Conservation (phyloP, 495 filamentous ascomycete genomes). For the Ramalina intermedia region DNA sequence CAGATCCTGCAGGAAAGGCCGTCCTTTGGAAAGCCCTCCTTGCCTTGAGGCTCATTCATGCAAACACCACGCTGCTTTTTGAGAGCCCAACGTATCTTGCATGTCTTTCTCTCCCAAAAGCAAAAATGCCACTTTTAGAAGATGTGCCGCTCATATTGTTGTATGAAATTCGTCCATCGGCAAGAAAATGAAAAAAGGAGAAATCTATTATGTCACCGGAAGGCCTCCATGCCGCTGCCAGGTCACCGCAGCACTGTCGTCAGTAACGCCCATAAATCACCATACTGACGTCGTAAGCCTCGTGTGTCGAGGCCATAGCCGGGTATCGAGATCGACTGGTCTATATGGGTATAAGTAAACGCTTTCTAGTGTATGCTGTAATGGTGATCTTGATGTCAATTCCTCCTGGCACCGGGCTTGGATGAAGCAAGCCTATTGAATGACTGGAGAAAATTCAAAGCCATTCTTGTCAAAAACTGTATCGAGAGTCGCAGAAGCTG, state of each 20-base stretch:
- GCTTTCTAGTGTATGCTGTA: constrained; percentile 67
- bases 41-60: no score
- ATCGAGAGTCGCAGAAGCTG: constrained; percentile 8
- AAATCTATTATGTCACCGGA: constrained; percentile 16
- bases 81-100: no score
- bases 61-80: no score
- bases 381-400: constrained; percentile 25
- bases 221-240: constrained; percentile 9
- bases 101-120: no score
- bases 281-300: constrained; percentile 1
- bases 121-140: no score
- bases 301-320: constrained; percentile 3
- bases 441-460: no score
- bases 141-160: no score
- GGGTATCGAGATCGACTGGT: constrained; percentile 9
- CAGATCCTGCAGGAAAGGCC: no score
- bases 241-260: constrained; percentile 10
- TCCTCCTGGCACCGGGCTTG: not conserved
- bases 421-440: constrained; percentile 7
- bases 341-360: constrained; percentile 40
- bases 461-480: constrained; percentile 7
- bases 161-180: not conserved
- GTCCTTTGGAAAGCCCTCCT: no score
- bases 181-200: constrained; percentile 11
- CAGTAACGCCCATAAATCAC: constrained; percentile 11